Conservation (phyloP, 106 monocot genomes). For the Xerophyta viscosa region DNA sequence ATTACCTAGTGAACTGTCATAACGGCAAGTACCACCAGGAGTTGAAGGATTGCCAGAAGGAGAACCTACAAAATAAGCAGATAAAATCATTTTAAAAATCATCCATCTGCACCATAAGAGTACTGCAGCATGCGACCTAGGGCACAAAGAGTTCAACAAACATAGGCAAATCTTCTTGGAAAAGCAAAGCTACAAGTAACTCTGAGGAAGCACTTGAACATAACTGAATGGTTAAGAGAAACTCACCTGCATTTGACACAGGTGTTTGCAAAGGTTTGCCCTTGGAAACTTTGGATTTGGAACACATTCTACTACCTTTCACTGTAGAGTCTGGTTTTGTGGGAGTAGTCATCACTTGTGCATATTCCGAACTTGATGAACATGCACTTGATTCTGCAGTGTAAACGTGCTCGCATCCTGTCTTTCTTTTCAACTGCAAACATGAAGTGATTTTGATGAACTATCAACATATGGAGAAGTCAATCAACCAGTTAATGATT, state of each 20-base stretch:
- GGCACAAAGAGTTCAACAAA: no score
- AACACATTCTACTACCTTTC: background rate
- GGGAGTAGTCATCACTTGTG: background rate
- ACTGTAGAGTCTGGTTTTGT: background rate
- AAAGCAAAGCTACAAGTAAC: no score
- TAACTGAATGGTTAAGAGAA: no score
- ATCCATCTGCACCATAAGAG: no score
- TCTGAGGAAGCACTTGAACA: no score
- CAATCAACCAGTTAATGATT: no score
- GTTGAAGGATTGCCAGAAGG: constrained; percentile 49
- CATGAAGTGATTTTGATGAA: no score
- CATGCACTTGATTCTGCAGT: constrained; percentile 4
- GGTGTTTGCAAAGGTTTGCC: constrained; percentile 38
- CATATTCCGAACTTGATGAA: background rate
- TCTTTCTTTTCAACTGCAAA: background rate
- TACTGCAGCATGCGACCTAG: no score
- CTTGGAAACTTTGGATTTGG: constrained; percentile 19
- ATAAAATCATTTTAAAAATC: no score
- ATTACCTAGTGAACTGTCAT: constrained; percentile 86
- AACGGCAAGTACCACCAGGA: constrained; percentile 71
- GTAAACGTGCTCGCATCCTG: background rate
- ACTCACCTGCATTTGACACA: constrained; percentile 48
- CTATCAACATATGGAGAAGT: no score
- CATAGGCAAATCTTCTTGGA: no score
- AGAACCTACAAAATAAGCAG: constrained; percentile 40